These are phyloP conservation scores for Diplodia mutila DNA, from an alignment of 2,329 filamentous ascomycete genomes.

Conservation along the genomic window DNA sequence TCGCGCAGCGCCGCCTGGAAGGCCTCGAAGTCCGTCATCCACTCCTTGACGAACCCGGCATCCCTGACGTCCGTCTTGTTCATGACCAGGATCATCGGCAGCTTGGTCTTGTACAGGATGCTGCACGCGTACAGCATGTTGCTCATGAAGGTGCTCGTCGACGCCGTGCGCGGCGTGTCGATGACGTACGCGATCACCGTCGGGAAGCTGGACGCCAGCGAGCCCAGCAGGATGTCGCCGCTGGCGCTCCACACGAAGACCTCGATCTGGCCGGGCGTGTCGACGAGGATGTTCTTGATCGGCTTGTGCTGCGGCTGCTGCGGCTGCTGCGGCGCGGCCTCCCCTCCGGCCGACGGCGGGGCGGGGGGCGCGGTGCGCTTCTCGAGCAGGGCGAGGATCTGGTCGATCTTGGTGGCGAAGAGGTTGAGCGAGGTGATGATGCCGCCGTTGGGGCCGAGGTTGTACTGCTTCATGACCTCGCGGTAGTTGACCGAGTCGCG, in stretches of 20 bases:
- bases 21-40: slow-evolving; percentile 99
- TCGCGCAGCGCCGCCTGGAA: slow-evolving; percentile 84
- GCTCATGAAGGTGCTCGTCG: slow-evolving; percentile 97
- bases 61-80: slow-evolving; percentile 98
- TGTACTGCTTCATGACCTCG: slow-evolving; percentile 99
- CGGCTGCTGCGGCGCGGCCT: slow-evolving; percentile 43
- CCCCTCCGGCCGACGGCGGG: slow-evolving; percentile 38
- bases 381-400: slow-evolving; percentile 86
- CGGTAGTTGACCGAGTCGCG: slow-evolving; percentile 99
- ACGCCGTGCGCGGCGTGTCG: slow-evolving; percentile 90
- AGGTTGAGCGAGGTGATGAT: slow-evolving; percentile 95
- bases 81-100: slow-evolving; percentile 89
- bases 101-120: slow-evolving; percentile 73
- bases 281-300: slow-evolving; percentile 81
- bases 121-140: slow-evolving; percentile 99
- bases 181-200: slow-evolving; percentile 98
- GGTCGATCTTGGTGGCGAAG: slow-evolving; percentile 97
- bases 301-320: slow-evolving; percentile 49
- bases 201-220: slow-evolving; percentile 89
- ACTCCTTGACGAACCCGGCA: slow-evolving; percentile 89
- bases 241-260: slow-evolving; percentile 98
- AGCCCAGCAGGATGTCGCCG: slow-evolving; percentile 90
- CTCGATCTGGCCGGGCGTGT: slow-evolving; percentile 97
- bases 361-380: slow-evolving; percentile 74
- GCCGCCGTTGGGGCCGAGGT: slow-evolving; percentile 93